Conservation (phyloP, 495 filamentous ascomycete species). For the Tetracladium marchalianum region DNA sequence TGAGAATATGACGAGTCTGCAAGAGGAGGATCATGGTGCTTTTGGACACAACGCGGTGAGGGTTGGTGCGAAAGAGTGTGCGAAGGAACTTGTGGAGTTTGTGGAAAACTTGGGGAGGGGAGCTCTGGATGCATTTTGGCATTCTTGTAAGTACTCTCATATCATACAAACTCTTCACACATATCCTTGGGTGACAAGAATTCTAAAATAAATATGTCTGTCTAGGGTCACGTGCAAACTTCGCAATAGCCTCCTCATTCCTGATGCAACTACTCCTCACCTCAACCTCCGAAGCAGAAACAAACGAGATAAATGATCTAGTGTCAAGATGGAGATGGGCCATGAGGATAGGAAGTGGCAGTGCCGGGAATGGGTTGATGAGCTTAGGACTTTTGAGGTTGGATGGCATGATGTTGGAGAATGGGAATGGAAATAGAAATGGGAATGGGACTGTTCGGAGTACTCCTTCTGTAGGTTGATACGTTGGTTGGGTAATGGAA, state of each 20-base stretch:
- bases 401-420: slow-evolving; percentile 18
- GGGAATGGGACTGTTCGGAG: no score
- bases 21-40: slow-evolving; percentile 16
- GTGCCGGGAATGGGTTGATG: slow-evolving; percentile 18
- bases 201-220: neutral
- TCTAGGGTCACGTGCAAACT: slow-evolving; percentile 21
- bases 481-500: no score
- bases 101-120: slow-evolving; percentile 15
- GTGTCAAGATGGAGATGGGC: slow-evolving; percentile 18
- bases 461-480: no score
- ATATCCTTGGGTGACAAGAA: neutral
- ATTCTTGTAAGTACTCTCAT: slow-evolving; percentile 15
- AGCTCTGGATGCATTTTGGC: slow-evolving; percentile 21
- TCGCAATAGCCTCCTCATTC: slow-evolving; percentile 23
- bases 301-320: slow-evolving; percentile 15
- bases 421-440: slow-evolving; percentile 9
- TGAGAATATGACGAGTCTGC: slow-evolving; percentile 12
- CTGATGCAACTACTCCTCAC: slow-evolving; percentile 19
- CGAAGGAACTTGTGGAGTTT: slow-evolving; percentile 20
- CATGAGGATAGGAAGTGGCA: slow-evolving; percentile 16
- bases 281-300: slow-evolving; percentile 10
- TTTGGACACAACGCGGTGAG: slow-evolving; percentile 10
- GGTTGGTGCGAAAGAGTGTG: slow-evolving; percentile 17
- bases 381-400: slow-evolving; percentile 19
- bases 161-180: neutral